Base-by-base conservation (phyloP, 129 eudicot species). In the Chrysanthemum seticuspe region DNA sequence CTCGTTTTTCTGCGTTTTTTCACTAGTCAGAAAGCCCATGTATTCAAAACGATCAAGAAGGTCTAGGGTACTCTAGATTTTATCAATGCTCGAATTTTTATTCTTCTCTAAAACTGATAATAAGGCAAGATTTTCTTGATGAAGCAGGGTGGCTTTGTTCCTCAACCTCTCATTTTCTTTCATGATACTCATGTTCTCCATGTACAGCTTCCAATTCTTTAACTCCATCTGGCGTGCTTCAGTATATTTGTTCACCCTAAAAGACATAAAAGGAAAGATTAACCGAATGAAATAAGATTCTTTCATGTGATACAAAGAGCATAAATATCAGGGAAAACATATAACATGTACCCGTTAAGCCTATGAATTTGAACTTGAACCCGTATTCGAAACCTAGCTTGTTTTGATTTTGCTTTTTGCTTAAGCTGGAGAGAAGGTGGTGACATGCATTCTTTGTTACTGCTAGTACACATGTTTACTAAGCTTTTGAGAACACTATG, bases 121-220 rank as follows among this genome's bases (percentile, higher is more conserved):
- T 25, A 92, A 74, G 45, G 76, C 82, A 68, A 85, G 85, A 45
- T 86, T 89, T 78, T 89, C 96, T 65, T 74, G 81, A 67, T 73
- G 85, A 60, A 89, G 96, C 29, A 73, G 49, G 51, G 67, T 55
- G 70, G 91, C 91, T 76, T 74, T 82, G 56, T 82, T 68, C 67
- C 85, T 78, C 57, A 89, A 76, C 82, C 64, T 89, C 59, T 86
- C 87, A 82, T 89, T 89, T 80, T 84, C 89, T 77, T 81, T 76
- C 69, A 84, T 71, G 62, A 89, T 89, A 53, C 77, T 80, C 77
- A 80, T 65, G 85, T 88, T 88, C 81, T 75, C 81, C 75, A 80
- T 65, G 74, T 77, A 80, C 74, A 87, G 69, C 83, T 84, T 80
- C 87, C 84, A 57, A 79, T 87, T 87, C 69, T 71, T 68, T 36